Evolutionary conservation across 305 asterid species (phyloP).

Genomic region (Caryopteris hybrid): DNA sequence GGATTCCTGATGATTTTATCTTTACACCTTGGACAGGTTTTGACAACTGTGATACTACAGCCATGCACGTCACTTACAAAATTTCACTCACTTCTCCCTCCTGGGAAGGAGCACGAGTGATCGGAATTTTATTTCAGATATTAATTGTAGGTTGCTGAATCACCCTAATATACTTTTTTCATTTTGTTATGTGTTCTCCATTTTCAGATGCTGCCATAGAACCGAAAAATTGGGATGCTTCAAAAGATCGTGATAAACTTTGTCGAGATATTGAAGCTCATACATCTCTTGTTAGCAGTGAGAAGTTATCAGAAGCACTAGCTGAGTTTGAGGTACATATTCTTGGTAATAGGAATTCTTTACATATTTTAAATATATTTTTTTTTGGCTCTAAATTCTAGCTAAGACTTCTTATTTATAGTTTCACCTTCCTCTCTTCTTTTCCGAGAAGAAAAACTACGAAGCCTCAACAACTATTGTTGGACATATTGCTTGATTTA

Average conservation of each 20-base stretch:
- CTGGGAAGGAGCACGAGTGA: neutral
- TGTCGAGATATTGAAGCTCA: conserved; percentile 52
- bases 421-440: no score
- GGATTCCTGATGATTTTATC: no score
- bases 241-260: conserved; percentile 58
- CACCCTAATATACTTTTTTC: neutral
- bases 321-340: conserved; percentile 41
- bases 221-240: conserved; percentile 56
- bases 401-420: neutral
- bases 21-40: neutral
- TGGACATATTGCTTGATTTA: no score
- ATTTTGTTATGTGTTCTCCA: neutral
- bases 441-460: no score
- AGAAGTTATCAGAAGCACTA: conserved; percentile 40
- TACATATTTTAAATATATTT: neutral
- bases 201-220: conserved; percentile 52
- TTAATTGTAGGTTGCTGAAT: neutral
- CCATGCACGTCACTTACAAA: neutral
- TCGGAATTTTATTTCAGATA: neutral
- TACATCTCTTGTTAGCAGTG: conserved; percentile 34
- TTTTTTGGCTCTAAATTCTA: neutral
- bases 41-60: neutral
- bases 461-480: no score
- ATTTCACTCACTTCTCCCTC: neutral
- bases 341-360: neutral